Evolutionary conservation across 2,329 filamentous ascomycete species (phyloP).

Genomic region (Paracorniculantispora psalliotae): DNA sequence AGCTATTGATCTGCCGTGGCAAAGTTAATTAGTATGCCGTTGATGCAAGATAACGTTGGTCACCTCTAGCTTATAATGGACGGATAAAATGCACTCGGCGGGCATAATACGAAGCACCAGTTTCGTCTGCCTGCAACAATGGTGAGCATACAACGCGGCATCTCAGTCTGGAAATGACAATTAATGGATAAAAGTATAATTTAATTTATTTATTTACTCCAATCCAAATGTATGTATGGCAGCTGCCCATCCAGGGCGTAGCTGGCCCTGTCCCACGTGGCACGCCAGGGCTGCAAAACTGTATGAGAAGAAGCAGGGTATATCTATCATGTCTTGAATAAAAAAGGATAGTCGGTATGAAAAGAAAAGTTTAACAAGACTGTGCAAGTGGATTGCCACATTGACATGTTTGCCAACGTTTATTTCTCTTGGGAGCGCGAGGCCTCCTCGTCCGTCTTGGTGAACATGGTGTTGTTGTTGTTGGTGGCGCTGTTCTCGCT

Average conservation of each 20-base stretch:
- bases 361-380: not conserved
- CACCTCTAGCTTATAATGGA: too few species aligned
- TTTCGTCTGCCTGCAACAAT: too few species aligned
- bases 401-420: not conserved
- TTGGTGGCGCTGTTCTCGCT: slow-evolving; percentile 24
- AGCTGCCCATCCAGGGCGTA: not conserved
- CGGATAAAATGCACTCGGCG: too few species aligned
- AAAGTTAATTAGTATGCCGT: too few species aligned
- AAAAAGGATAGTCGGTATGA: not conserved
- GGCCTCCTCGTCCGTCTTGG: slow-evolving; percentile 30
- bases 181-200: not conserved
- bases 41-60: too few species aligned
- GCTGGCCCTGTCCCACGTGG: not conserved
- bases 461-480: slow-evolving; percentile 25
- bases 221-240: not conserved
- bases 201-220: not conserved
- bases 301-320: slow-evolving; percentile 10
- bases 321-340: slow-evolving; percentile 9
- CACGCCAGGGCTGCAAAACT: not conserved
- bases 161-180: not conserved
- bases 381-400: not conserved
- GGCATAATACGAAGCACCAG: too few species aligned
- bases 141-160: too few species aligned
- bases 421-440: slow-evolving; percentile 21
- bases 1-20: too few species aligned